Conservation (phyloP, 2,329 filamentous ascomycete species). For the Cordyceps cicadae region DNA sequence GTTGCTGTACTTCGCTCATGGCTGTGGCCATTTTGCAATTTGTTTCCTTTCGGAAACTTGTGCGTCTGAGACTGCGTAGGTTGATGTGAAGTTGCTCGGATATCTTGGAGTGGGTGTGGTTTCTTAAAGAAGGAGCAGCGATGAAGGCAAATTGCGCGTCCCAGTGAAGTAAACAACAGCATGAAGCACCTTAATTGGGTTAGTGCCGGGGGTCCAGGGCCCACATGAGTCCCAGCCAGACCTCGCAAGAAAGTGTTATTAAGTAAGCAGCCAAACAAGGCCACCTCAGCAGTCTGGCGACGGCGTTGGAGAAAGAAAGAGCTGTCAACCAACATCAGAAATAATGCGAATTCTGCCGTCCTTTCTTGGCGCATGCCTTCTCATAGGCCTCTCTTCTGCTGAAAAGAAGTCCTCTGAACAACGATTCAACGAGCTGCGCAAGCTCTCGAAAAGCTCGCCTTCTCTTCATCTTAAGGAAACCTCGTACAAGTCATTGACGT, state of each 20-base stretch:
- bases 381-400: conserved; percentile 51
- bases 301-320: background rate
- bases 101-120: background rate
- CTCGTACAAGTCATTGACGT: conserved; percentile 67
- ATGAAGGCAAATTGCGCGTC: background rate
- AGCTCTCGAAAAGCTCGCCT: conserved; percentile 54
- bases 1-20: conserved; percentile 7
- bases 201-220: background rate
- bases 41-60: background rate
- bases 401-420: conserved; percentile 56
- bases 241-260: background rate
- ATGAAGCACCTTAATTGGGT: background rate
- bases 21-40: conserved; percentile 9
- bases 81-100: too few species aligned
- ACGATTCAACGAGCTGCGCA: conserved; percentile 63
- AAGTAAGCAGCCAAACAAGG: conserved; percentile 9
- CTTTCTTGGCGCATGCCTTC: conserved; percentile 54
- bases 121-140: background rate
- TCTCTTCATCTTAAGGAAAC: conserved; percentile 73
- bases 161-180: background rate
- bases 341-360: conserved; percentile 63
- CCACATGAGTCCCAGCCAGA: too few species aligned
- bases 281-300: conserved; percentile 4
- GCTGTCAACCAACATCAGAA: conserved; percentile 12
- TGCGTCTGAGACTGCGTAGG: background rate